A percentile compares a stretch with the other conserved stretches of the same genome.
Conservation (phyloP, 441 rosid genomes). For the Bocquillonia castaneifolia region DNA sequence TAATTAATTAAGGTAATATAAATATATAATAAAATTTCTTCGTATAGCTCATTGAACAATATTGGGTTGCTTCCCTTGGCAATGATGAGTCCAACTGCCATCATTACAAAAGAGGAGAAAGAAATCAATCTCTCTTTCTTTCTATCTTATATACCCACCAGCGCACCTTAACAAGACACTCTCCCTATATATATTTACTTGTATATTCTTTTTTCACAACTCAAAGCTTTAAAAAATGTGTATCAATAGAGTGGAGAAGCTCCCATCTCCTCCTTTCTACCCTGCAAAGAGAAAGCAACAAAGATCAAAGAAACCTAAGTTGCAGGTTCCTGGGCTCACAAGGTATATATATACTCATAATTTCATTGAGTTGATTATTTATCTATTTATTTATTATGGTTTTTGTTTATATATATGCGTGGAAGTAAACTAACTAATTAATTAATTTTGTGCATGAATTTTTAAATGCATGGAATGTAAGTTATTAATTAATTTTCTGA, state of each 20-base stretch:
- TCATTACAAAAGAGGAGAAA: slow-evolving; percentile 35
- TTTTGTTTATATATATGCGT: no score
- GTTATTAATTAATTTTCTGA: background rate
- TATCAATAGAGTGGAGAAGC: slow-evolving; percentile 28
- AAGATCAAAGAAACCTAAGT: slow-evolving; percentile 34
- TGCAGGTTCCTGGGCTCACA: slow-evolving; percentile 43
- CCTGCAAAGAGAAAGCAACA: slow-evolving; percentile 31
- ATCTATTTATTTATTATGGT: no score
- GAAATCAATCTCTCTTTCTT: slow-evolving; percentile 1
- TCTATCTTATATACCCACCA: slow-evolving; percentile 23
- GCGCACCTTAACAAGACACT: slow-evolving; percentile 9
- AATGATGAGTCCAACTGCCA: slow-evolving; percentile 39
- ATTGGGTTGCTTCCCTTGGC: slow-evolving; percentile 33
- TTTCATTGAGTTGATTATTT: no score
- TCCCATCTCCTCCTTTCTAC: slow-evolving; percentile 28
- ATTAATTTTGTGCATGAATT: background rate
- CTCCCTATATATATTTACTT: slow-evolving; percentile 24
- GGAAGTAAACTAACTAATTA: no score
- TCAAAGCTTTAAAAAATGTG: slow-evolving; percentile 30
- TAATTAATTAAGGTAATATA: background rate
- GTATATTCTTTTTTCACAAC: background rate
- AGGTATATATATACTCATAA: slow-evolving; percentile 36
- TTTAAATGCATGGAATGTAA: background rate
- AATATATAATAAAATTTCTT: background rate
- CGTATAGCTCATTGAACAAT: slow-evolving; percentile 12